Conservation (phyloP, 148 eudicot species). For the Fallopia convolvulus region DNA sequence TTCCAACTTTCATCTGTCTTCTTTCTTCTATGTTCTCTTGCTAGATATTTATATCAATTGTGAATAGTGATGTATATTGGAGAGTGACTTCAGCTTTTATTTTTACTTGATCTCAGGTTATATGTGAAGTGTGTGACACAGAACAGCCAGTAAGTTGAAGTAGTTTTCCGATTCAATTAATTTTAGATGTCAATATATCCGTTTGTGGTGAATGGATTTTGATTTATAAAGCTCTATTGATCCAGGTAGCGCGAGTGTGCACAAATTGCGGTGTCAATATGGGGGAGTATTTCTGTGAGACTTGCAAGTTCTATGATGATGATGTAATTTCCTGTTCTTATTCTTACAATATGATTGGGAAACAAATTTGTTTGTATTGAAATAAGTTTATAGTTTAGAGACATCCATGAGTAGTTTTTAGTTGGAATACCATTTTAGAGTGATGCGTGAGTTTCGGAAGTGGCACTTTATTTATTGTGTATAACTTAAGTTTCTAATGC, state of each 20-base stretch:
- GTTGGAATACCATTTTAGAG: too few species aligned
- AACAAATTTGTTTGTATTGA: not conserved
- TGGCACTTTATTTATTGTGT: not conserved
- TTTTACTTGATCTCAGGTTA: conserved; percentile 36
- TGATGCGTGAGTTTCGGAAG: not conserved
- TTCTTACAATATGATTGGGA: not conserved
- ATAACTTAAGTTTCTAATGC: not conserved
- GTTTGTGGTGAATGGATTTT: too few species aligned
- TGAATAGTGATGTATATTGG: not conserved
- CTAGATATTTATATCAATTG: not conserved
- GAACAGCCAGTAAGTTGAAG: conserved; percentile 72
- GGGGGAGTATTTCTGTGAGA: conserved; percentile 81
- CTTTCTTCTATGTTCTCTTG: not conserved
- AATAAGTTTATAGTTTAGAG: too few species aligned
- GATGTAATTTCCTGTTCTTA: conserved; percentile 38
- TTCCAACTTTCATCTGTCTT: not conserved
- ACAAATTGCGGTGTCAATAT: conserved; percentile 78
- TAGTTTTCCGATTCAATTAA: not conserved
- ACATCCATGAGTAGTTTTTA: too few species aligned
- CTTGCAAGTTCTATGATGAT: conserved; percentile 87
- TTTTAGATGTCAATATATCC: too few species aligned
- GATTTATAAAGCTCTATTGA: not conserved
- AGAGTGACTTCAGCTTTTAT: not conserved
- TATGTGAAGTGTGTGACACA: conserved; percentile 92
- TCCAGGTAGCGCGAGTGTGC: conserved; percentile 63